Evolutionary conservation across 306 rosid species (phyloP), one percentile per base, ranked within the genome.

Genomic region (Morella rubra): DNA sequence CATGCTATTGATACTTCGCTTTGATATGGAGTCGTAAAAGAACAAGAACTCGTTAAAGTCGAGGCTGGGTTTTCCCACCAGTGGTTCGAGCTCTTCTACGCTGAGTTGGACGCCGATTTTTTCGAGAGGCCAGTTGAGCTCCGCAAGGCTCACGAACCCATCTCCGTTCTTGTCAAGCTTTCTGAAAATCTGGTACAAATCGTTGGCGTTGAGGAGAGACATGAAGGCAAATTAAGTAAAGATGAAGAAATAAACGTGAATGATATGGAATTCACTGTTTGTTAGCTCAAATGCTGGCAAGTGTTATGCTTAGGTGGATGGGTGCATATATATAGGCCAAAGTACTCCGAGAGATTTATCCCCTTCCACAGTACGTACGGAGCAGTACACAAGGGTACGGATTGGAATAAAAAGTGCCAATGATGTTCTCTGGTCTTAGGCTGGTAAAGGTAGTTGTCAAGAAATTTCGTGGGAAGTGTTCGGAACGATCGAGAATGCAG

Each of bases 161-260:
- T 93, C 98, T 5, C 83, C 58, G 52, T 91, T 89, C 79, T 44
- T 76, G 72, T 91, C 97, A 13, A 93, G 83, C 79, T 87, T 85
- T 71, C 81, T 77, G 79, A 93, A 93, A 18, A 93, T 91, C 24
- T 92, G 81, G 45, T 78, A 81, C 84, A 93, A 88, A n/a, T 93
- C 98, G 32, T 12, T 65, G 37, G 77, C 59, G 20, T 41, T 71
- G 14, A 93, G 77, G 32, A 84, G 54, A 85, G 77, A 76, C 95
- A 93, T 87, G 7, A 20, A 32, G 37, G 3, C 37, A 32, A 32
- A 32, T 32, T 32, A 32, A 32, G 37, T 2, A 32, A 32, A 32
- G 37, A 32, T 32, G 37, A 32, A 32, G 37, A 32, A 32, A 32
- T 32, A 32, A 2, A 32, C 37, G 37, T 32, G 37, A 32, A 32